Conservation (phyloP, 345 rosid genomes). For the Cardamine occulta region DNA sequence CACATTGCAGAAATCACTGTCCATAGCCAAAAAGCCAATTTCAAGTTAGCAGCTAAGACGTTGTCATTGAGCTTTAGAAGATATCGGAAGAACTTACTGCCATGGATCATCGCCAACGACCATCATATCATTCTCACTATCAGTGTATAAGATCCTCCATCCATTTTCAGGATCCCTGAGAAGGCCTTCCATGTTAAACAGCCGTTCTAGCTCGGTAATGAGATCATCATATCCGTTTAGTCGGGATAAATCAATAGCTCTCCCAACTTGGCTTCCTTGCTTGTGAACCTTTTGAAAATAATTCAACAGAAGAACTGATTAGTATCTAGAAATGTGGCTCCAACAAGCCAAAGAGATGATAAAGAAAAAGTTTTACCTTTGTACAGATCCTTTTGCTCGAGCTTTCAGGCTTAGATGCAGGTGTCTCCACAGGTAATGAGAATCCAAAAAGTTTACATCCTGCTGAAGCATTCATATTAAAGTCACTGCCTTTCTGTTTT, state of each 20-base stretch:
- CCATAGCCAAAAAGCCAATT: background rate
- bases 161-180: conserved; percentile 74
- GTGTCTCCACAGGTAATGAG: conserved; percentile 62
- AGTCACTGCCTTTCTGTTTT: conserved; percentile 47
- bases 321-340: conserved; percentile 18
- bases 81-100: conserved; percentile 65
- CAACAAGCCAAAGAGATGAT: conserved; percentile 24
- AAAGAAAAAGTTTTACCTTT: conserved; percentile 58
- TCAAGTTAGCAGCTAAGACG: conserved; percentile 5
- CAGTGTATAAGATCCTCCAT: conserved; percentile 86
- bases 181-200: conserved; percentile 87
- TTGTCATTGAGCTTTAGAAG: conserved; percentile 21
- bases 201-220: conserved; percentile 68
- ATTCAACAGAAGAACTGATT: conserved; percentile 4
- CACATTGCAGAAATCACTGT: conserved; percentile 84
- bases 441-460: conserved; percentile 90
- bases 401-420: conserved; percentile 55
- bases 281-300: conserved; percentile 72
- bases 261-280: conserved; percentile 94
- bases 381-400: conserved; percentile 90
- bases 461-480: conserved; percentile 46
- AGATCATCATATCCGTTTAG: conserved; percentile 75
- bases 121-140: conserved; percentile 91
- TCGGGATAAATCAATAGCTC: conserved; percentile 83
- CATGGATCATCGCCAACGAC: conserved; percentile 95